A percentile compares a stretch with the other conserved stretches of the same genome.
phyloP scores from a whole-genome alignment of 2,329 filamentous ascomycete genomes.

The Phialophora chinensis region DNA sequence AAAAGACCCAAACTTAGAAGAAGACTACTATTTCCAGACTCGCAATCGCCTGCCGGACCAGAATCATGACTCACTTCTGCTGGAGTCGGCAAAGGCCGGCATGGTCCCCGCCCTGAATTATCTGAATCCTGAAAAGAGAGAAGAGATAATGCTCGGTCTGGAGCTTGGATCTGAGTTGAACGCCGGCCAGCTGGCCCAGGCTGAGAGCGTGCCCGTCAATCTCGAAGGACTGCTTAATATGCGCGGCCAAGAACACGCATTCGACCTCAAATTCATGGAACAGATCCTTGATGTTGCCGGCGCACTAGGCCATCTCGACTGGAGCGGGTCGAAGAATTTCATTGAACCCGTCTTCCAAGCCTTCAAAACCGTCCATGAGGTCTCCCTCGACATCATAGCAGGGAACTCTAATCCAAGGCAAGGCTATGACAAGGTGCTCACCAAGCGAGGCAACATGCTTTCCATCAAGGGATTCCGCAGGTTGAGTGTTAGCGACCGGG shows the following conservation, averaged over 20 bases:
- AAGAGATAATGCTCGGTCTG: constrained; percentile 45
- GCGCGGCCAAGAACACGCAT: constrained; percentile 40
- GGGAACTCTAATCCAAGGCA: constrained; percentile 38
- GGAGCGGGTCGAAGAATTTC: constrained; percentile 43
- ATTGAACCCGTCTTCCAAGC: constrained; percentile 45
- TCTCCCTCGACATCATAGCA: constrained; percentile 42
- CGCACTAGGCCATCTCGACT: constrained; percentile 46
- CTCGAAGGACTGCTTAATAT: constrained; percentile 42
- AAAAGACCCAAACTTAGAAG: constrained; percentile 45
- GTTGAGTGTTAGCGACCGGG: constrained; percentile 39
- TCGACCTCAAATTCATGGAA: constrained; percentile 47
- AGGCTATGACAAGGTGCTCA: constrained; percentile 47
- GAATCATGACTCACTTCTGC: constrained; percentile 46
- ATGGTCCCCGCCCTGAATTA: constrained; percentile 42
- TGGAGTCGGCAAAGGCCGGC: constrained; percentile 41
- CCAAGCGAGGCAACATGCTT: constrained; percentile 42
- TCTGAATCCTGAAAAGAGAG: constrained; percentile 35
- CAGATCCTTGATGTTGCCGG: constrained; percentile 49
- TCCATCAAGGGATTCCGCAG: constrained; percentile 41
- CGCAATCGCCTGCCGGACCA: constrained; percentile 17
- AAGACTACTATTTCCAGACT: constrained; percentile 35
- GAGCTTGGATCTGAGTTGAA: constrained; percentile 48
- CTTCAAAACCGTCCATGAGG: constrained; percentile 44
- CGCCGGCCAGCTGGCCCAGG: constrained; percentile 49
- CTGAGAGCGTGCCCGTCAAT: constrained; percentile 45